Evolutionary conservation across 495 filamentous ascomycete species (phyloP), one percentile per base, ranked within the genome.

Genomic region (Hyaloscypha variabilis): DNA sequence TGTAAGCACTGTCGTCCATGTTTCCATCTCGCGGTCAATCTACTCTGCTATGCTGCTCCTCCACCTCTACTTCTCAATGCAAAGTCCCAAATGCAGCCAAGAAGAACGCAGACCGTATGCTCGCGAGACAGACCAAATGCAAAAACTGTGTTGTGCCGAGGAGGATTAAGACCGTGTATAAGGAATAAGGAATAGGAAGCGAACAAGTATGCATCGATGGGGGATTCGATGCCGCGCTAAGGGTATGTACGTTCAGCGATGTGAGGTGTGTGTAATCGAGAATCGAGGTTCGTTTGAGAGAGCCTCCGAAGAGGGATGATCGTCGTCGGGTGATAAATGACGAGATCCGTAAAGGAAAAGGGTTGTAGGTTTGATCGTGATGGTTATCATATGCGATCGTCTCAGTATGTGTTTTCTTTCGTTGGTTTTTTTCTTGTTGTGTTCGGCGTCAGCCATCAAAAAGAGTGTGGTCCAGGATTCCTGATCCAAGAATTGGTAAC

Each of bases 381-480:
- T 66, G 36, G 14, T 17, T 46, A 39, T 66, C 36, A 58, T 58
- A 51, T 66, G 50, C 63, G 67, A 69, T 66, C 67, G 60, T 69
- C 30, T 60, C 24, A 46, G 6, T 66, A 54, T 63, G 58, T 60
- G 19, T 65, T 50, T 19, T 34, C 25, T 67, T 56, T 53, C 21
- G 26, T 62, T 19, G 3, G 29, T 65, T 57, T 46, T 58, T 50
- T 30, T 65, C 46, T 46, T 49, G 55, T 25, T 58, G 36, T 56
- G 53, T 42, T 64, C 36, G 55, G 62, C 39, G 36, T 62, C 30
- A 52, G 60, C 51, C 62, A 54, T 64, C 50, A 70, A 68, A n/a
- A 67, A 60, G 60, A 68, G 59, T 62, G 65, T 68, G 67, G 67
- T 64, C 66, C 62, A 72, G 70, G 70, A 72, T 72, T 61, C 70